Percentiles rank a stretch among this genome's conserved stretches.
phyloP scores from a whole-genome alignment of 2,329 filamentous ascomycete species.

The Cladosporium austrohemisphaericum region DNA sequence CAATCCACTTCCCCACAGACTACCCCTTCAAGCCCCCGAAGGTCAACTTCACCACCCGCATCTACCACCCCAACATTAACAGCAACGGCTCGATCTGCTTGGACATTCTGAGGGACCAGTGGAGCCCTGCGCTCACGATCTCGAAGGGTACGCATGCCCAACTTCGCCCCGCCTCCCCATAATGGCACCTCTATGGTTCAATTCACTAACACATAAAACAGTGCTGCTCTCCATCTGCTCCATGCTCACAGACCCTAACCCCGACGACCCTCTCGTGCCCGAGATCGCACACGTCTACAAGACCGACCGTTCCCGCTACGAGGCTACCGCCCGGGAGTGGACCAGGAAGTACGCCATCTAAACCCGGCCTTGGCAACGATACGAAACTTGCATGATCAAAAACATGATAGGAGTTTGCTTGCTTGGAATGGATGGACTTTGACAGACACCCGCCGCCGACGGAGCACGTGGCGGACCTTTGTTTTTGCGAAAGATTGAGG shows the following conservation, averaged over 20 bases:
- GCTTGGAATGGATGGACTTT: conserved; percentile 8
- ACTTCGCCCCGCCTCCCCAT: not conserved
- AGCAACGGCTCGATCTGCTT: conserved; percentile 98
- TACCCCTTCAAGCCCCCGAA: conserved; percentile 99
- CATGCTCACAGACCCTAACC: conserved; percentile 99
- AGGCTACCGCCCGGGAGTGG: conserved; percentile 96
- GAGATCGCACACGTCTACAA: conserved; percentile 99
- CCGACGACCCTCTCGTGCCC: conserved; percentile 95
- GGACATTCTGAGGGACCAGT: conserved; percentile 97
- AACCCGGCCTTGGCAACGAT: conserved; percentile 3
- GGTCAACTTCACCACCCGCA: conserved; percentile 99
- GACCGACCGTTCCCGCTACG: conserved; percentile 92
- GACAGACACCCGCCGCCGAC: conserved; percentile 3
- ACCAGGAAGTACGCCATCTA: conserved; percentile 98
- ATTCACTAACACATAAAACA: conserved; percentile 36
- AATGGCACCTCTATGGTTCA: not conserved
- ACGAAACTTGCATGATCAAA: conserved; percentile 14
- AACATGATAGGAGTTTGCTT: conserved; percentile 6
- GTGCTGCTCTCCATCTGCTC: conserved; percentile 98
- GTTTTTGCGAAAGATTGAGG: not conserved
- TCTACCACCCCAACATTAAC: conserved; percentile 99
- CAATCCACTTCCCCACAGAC: conserved; percentile 99
- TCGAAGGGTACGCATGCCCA: conserved; percentile 73
- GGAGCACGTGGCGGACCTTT: not conserved
- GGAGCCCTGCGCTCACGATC: conserved; percentile 97